Evolutionary conservation across 1,284 basidiomycete species (phyloP).

Genomic region (Cryptococcus neoformans): DNA sequence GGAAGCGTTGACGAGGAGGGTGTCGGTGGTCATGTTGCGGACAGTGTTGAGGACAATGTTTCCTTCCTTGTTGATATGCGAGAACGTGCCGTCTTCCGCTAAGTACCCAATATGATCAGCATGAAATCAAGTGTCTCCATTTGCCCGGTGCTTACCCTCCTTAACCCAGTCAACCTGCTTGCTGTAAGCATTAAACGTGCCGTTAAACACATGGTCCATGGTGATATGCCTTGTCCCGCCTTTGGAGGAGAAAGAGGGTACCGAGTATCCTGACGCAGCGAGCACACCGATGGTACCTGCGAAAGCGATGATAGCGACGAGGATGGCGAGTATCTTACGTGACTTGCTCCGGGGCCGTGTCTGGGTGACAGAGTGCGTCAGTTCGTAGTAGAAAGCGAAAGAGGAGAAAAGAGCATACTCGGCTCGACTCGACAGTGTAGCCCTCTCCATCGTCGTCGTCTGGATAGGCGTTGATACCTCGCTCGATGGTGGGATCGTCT

Average conservation of each 20-base stretch:
- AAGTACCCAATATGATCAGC: background rate
- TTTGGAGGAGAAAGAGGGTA: slow-evolving; percentile 40
- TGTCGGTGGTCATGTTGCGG: slow-evolving; percentile 52
- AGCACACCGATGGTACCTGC: slow-evolving; percentile 41
- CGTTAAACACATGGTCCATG: slow-evolving; percentile 86
- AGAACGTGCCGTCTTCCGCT: slow-evolving; percentile 85
- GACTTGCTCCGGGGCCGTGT: slow-evolving; percentile 37
- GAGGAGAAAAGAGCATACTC: slow-evolving; percentile 17
- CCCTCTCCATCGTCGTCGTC: slow-evolving; percentile 24
- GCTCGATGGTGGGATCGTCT: slow-evolving; percentile 35
- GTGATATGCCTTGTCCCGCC: slow-evolving; percentile 65
- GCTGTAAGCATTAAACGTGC: slow-evolving; percentile 63
- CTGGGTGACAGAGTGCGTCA: slow-evolving; percentile 6
- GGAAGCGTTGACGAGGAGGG: slow-evolving; percentile 33
- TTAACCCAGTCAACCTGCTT: slow-evolving; percentile 72
- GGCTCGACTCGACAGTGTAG: slow-evolving; percentile 27
- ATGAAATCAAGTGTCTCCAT: background rate
- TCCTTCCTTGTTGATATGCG: slow-evolving; percentile 56
- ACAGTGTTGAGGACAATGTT: slow-evolving; percentile 74
- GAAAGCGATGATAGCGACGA: slow-evolving; percentile 35
- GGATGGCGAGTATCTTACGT: slow-evolving; percentile 38
- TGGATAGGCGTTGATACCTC: slow-evolving; percentile 14
- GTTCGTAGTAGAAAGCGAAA: background rate
- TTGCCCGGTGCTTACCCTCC: slow-evolving; percentile 61
- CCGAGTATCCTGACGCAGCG: slow-evolving; percentile 40